Evolutionary conservation across 1,284 basidiomycete genomes (phyloP), one percentile per base, ranked within the genome.

Genomic region (Melampsora larici-populina): DNA sequence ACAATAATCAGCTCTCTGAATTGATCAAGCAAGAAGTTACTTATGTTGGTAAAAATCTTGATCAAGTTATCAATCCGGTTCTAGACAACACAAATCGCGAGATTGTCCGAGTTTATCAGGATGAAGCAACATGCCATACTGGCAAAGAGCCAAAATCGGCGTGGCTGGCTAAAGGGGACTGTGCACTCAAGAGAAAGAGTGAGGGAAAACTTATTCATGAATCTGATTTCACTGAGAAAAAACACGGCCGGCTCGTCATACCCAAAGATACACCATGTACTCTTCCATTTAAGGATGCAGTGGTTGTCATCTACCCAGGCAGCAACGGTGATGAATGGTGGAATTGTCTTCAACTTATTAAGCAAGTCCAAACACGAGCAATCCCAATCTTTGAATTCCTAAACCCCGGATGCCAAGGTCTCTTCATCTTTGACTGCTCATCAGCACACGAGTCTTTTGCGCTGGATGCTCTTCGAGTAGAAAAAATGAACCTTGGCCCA

Each of bases 271-370:
- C 11, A 66, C 17, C 36, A 29, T 40, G 24, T 31, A 66, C 21
- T 11, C 21, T 63, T 31, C 60, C 60, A 63, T n/a, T 63, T 26
- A 63, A 24, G 24, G 36, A 68, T 68, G 31, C 43, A 26, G 66
- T 40, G 13, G 36, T 46, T 7, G 36, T 69, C 15, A 69, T 69
- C 66, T 69, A 69, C 48, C 66, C 66, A 2, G 66, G 66, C n/a
- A 46, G 11, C 21, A 48, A 69, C 29, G 66, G 66, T 46, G 66
- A 69, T 69, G 2, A 24, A 7, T 69, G 8, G 66, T 46, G 66
- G 66, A 40, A 68, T 26, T 36, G 48, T 46, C 46, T 48, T 3
- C 68, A 70, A 48, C 49, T 70, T 26, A 36, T 24, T 29, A 11
- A 70, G 6, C 68, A 70, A n/a, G n/a, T n/a, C n/a, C n/a, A n/a